phyloP scores from a whole-genome alignment of 305 asterid genomes.

The Fraxinus albicans region DNA sequence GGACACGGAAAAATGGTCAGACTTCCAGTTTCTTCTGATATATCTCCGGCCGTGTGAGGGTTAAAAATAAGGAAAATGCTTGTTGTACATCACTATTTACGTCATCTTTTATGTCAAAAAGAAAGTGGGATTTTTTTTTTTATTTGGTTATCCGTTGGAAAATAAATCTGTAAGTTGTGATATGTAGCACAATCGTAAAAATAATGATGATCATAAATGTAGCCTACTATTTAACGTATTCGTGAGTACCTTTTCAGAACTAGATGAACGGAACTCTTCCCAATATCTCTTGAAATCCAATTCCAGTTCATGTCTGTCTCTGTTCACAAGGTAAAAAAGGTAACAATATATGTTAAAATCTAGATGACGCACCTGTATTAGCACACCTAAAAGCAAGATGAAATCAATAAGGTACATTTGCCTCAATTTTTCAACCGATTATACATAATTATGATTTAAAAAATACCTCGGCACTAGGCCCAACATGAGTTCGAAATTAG shows the following conservation, averaged over 20 bases:
- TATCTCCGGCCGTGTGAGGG: not conserved
- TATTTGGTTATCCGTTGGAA: no score
- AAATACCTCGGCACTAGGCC: not conserved
- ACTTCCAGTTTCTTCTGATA: not conserved
- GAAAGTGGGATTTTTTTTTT: no score
- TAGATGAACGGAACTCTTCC: conserved; percentile 91
- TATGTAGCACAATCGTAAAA: not conserved
- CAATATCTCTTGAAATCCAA: conserved; percentile 82
- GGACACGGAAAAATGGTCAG: conserved; percentile 29
- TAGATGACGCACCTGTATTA: conserved; percentile 16
- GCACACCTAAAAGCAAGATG: conserved; percentile 17
- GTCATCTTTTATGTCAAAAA: no score
- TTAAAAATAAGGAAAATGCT: not conserved
- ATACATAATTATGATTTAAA: not conserved
- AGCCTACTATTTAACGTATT: conserved; percentile 14
- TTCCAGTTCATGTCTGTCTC: conserved; percentile 85
- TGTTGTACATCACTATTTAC: no score
- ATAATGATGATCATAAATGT: not conserved
- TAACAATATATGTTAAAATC: conserved; percentile 1
- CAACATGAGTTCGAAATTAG: not conserved
- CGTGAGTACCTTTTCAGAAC: conserved; percentile 68
- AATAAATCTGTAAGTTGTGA: not conserved
- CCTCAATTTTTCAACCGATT: not conserved
- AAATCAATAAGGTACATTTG: not conserved
- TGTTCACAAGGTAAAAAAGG: conserved; percentile 31